A percentile compares a stretch with the other conserved stretches of the same genome.
Conservation (phyloP, 2,329 filamentous ascomycete species). For the Madurella mycetomatis region DNA sequence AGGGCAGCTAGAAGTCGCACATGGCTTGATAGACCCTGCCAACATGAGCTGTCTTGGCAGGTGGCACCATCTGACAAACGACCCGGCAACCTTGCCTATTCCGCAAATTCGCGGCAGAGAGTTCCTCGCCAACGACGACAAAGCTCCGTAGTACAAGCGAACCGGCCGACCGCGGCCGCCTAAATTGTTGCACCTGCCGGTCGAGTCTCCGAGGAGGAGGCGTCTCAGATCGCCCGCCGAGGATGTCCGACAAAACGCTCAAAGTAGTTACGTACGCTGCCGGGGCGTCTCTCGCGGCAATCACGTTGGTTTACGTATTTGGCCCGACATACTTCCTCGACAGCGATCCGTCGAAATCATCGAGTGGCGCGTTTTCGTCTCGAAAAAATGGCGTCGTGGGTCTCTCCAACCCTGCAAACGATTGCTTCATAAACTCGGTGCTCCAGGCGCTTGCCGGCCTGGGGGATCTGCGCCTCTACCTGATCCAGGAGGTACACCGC, state of each 20-base stretch:
- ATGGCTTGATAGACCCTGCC: too few relatives aligned
- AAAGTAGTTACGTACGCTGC: slow-evolving; percentile 91
- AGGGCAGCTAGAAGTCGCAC: too few relatives aligned
- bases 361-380: slow-evolving; percentile 26
- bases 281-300: slow-evolving; percentile 88
- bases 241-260: slow-evolving; percentile 76
- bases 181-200: too few relatives aligned
- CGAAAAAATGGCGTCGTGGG: slow-evolving; percentile 88
- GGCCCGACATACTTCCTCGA: slow-evolving; percentile 96
- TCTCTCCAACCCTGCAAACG: slow-evolving; percentile 85
- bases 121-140: too few relatives aligned
- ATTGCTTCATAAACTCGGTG: slow-evolving; percentile 95
- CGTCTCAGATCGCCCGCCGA: not conserved
- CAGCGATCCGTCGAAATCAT: slow-evolving; percentile 59
- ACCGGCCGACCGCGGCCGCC: too few relatives aligned
- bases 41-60: too few relatives aligned
- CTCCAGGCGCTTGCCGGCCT: slow-evolving; percentile 89
- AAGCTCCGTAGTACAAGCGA: too few relatives aligned
- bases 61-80: too few relatives aligned
- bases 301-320: slow-evolving; percentile 95
- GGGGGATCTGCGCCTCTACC: slow-evolving; percentile 80
- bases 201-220: too few relatives aligned
- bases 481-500: slow-evolving; percentile 87
- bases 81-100: too few relatives aligned
- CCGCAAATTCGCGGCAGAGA: too few relatives aligned